Evolutionary conservation across 2,329 filamentous ascomycete genomes (phyloP).

Genomic region (Aspergillus ochraceoroseus): DNA sequence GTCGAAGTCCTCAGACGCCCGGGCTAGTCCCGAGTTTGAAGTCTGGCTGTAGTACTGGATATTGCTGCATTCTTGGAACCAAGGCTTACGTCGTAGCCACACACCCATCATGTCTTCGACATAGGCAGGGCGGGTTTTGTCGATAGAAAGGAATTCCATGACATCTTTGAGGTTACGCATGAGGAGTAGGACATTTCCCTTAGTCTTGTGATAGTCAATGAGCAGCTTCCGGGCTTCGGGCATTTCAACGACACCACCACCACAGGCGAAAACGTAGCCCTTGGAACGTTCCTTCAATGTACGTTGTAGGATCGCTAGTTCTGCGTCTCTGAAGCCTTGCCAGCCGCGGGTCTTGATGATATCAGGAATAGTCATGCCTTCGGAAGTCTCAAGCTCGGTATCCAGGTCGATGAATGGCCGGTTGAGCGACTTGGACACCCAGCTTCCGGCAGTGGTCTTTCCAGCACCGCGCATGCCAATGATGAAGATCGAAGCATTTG

Average conservation of each 20-base stretch:
- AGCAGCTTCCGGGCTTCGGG: conserved; percentile 73
- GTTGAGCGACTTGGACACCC: conserved; percentile 71
- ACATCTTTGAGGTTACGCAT: conserved; percentile 83
- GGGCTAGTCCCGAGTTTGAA: conserved; percentile 48
- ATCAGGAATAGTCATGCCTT: conserved; percentile 74
- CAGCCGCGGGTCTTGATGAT: conserved; percentile 76
- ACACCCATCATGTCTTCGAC: conserved; percentile 88
- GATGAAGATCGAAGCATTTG: conserved; percentile 71
- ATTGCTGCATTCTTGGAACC: conserved; percentile 91
- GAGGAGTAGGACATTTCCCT: conserved; percentile 80
- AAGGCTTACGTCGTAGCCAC: conserved; percentile 80
- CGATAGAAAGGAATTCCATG: conserved; percentile 78
- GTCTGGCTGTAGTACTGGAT: conserved; percentile 84
- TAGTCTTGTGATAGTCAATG: conserved; percentile 64
- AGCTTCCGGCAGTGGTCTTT: conserved; percentile 87
- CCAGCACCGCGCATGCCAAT: conserved; percentile 97
- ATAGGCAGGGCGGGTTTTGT: conserved; percentile 88
- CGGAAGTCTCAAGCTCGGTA: conserved; percentile 70
- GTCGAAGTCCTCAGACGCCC: conserved; percentile 63
- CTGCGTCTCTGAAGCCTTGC: conserved; percentile 79
- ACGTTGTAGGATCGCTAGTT: conserved; percentile 67
- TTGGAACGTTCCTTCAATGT: conserved; percentile 69
- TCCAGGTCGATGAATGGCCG: conserved; percentile 84
- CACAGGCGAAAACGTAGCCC: conserved; percentile 84
- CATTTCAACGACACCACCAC: conserved; percentile 86